Conservation (phyloP, 1,139 yeast species). For the Suhomyces taliae region DNA sequence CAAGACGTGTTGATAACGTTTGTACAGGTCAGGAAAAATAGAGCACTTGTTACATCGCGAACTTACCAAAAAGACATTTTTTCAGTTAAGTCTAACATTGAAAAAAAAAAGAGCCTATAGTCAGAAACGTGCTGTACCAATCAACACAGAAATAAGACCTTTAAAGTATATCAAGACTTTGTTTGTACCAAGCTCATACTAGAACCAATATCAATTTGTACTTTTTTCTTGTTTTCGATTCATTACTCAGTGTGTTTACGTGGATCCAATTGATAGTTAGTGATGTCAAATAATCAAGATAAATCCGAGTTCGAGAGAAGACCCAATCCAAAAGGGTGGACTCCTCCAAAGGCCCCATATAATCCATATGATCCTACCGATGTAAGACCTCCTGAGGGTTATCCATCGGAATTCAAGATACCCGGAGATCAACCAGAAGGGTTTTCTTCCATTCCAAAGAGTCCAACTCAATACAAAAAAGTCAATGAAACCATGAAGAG, state of each 20-base stretch:
- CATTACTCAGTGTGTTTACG: too few relatives aligned
- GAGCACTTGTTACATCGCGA: neutral
- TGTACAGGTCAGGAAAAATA: neutral
- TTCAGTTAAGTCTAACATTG: neutral
- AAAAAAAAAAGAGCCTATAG: neutral
- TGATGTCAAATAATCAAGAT: neutral
- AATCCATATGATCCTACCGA: slow-evolving; percentile 84
- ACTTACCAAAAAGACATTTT: neutral
- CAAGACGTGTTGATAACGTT: neutral
- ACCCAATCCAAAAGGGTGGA: slow-evolving; percentile 83
- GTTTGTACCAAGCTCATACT: too few relatives aligned
- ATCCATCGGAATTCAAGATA: slow-evolving; percentile 72
- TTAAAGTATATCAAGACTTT: too few relatives aligned
- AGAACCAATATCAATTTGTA: too few relatives aligned
- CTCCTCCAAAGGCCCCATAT: slow-evolving; percentile 78
- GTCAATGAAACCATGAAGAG: slow-evolving; percentile 73
- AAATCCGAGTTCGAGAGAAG: slow-evolving; percentile 45
- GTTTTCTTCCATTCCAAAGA: slow-evolving; percentile 64
- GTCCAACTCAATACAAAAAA: slow-evolving; percentile 66
- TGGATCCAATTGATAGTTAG: too few relatives aligned
- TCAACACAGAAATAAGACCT: too few relatives aligned
- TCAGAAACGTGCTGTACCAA: too few relatives aligned
- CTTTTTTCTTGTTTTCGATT: too few relatives aligned
- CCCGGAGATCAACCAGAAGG: slow-evolving; percentile 56
- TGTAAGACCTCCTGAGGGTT: slow-evolving; percentile 76